Evolutionary conservation across 2,329 filamentous ascomycete species (phyloP).

Genomic region (Phialocephala sp.): DNA sequence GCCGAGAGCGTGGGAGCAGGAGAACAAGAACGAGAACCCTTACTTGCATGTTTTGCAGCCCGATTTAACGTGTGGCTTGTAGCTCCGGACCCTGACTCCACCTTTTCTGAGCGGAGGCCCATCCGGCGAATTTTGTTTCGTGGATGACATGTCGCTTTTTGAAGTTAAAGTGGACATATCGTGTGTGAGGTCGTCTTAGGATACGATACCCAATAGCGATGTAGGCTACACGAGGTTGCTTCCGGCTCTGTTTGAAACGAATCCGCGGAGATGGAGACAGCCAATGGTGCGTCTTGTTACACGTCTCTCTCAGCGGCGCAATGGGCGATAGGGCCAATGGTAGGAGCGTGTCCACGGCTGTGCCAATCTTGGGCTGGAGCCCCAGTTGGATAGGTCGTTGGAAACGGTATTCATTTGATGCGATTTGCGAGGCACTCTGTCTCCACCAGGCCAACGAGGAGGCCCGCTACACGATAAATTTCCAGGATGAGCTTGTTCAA

Average conservation of each 20-base stretch:
- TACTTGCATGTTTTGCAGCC: slow-evolving; percentile 3
- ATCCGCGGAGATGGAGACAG: background rate
- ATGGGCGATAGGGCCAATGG: background rate
- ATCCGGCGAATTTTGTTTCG: background rate
- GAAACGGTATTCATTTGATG: no score
- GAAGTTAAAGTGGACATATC: no score
- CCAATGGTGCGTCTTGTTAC: background rate
- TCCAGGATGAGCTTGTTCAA: no score
- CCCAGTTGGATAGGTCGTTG: no score
- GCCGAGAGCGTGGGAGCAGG: no score
- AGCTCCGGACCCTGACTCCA: background rate
- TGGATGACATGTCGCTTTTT: background rate
- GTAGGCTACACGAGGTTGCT: no score
- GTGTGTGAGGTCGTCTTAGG: no score
- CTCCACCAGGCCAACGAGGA: no score
- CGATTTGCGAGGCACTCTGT: no score
- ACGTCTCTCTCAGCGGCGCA: background rate
- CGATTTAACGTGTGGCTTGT: background rate
- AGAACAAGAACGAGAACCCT: background rate
- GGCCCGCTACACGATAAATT: no score
- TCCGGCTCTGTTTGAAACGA: no score
- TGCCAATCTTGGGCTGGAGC: background rate
- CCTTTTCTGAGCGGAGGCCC: slow-evolving; percentile 1
- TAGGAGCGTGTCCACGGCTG: background rate
- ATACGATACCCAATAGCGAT: no score